Evolutionary conservation across 257 asterid species (phyloP).

Genomic region (Asclepias syriaca): DNA sequence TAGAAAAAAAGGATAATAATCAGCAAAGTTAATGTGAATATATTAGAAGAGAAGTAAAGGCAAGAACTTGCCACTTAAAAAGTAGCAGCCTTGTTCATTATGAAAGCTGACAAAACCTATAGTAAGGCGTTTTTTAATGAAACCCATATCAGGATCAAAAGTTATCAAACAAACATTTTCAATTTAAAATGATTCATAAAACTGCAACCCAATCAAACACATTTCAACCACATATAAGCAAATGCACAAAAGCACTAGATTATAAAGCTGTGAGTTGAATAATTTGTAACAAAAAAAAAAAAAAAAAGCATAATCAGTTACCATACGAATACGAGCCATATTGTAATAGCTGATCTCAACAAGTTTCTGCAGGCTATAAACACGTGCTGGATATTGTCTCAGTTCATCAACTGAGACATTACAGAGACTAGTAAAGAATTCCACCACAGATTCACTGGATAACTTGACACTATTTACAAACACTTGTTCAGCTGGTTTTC

Average conservation of each 20-base stretch:
- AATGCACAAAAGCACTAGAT: neutral
- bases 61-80: neutral
- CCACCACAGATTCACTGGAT: slow-evolving; percentile 97
- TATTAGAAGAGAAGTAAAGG: neutral
- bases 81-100: neutral
- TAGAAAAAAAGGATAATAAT: neutral
- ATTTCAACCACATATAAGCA: neutral
- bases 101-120: neutral
- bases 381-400: slow-evolving; percentile 92
- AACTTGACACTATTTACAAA: slow-evolving; percentile 88
- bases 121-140: neutral
- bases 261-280: neutral
- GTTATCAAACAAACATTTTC: neutral
- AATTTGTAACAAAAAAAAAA: neutral
- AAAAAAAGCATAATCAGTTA: slow-evolving; percentile 36
- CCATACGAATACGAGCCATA: slow-evolving; percentile 98
- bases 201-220: neutral
- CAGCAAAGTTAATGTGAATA: neutral
- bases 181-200: neutral
- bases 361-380: slow-evolving; percentile 95
- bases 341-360: slow-evolving; percentile 98
- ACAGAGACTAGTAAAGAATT: slow-evolving; percentile 90
- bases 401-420: slow-evolving; percentile 97
- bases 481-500: slow-evolving; percentile 88
- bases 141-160: neutral